Evolutionary conservation across 2,329 filamentous ascomycete genomes (phyloP), one percentile per base, ranked within the genome.

Genomic region (Colletotrichum brevisporum): DNA sequence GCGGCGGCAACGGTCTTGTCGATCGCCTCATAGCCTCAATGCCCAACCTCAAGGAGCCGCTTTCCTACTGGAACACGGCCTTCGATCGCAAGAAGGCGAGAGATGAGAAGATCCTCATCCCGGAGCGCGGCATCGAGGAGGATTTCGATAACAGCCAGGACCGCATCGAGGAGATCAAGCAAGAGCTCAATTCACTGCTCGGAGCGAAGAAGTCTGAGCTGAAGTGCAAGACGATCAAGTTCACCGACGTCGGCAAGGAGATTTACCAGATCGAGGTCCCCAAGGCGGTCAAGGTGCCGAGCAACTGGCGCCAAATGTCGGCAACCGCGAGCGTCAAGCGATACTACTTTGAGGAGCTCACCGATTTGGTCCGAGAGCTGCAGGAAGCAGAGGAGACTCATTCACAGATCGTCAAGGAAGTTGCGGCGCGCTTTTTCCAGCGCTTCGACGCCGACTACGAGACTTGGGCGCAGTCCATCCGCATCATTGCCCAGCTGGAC

Each of bases 371-470:
- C 24, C 92, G 95, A 57, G 88, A 94, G 74, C 86, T 98, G 18
- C 96, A 97, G 77, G 96, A 99, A 81, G 93, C 94, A 1, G 95
- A 97, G 77, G 96, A 99, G 79, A 96, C 90, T 1, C 96, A 98
- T 79, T 91, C 91, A 4, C 95, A 99, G 76, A 93, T 98, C 47
- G 89, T 95, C 59, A 94, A 95, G 73, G 94, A 97, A 58, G 93
- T 98, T 39, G 90, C 94, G 0, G 86, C 89, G 26, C 90, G 94
- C 47, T 94, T 99, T 82, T 97, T 93, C 78, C 88, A 87, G 67
- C 92, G 94, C 26, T 99, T 99, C 76, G 96, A 98, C 73, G 88
- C 93, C 67, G 89, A 97, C 75, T 97, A 98, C 75, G 83, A 88
- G 6, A 90, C 88, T 3, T 99, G 96, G 96, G 86, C 98, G 26